Percentiles rank a stretch among this genome's conserved stretches.
These are phyloP conservation scores for Erigeron philadelphicus DNA, from an alignment of 140 eudicot species.

Conservation along the genomic window DNA sequence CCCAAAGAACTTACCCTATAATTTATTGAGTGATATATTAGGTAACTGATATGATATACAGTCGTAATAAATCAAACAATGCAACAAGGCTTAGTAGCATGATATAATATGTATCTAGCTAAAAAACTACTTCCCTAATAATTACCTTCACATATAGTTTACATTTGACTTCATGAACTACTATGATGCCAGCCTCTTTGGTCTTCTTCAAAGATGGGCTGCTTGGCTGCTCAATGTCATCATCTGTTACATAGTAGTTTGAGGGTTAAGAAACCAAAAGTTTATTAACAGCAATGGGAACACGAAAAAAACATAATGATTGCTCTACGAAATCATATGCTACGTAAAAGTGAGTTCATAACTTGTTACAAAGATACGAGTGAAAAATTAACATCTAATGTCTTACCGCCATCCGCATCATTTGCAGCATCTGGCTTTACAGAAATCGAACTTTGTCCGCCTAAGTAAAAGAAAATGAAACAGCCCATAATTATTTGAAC, in stretches of 20 bases:
- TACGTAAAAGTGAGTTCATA: not conserved
- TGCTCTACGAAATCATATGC: not conserved
- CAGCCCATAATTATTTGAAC: slow-evolving; percentile 18
- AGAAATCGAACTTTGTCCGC: slow-evolving; percentile 47
- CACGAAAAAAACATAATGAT: slow-evolving; percentile 1
- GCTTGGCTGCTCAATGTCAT: slow-evolving; percentile 79
- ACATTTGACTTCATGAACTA: slow-evolving; percentile 94
- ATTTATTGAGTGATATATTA: no score
- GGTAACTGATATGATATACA: not conserved
- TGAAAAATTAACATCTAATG: not conserved
- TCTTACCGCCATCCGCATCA: slow-evolving; percentile 70
- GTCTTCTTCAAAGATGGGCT: slow-evolving; percentile 87
- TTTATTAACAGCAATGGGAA: not conserved
- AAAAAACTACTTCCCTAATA: not conserved
- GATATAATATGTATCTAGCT: not conserved
- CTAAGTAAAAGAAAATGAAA: slow-evolving; percentile 27
- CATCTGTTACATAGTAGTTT: slow-evolving; percentile 37
- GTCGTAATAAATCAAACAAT: not conserved
- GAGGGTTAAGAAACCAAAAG: not conserved
- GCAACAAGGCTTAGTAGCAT: not conserved
- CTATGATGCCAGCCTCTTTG: slow-evolving; percentile 73
- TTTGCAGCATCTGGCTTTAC: slow-evolving; percentile 42
- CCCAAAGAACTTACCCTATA: not conserved
- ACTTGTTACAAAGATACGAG: not conserved
- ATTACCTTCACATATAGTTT: slow-evolving; percentile 90